Evolutionary conservation across 1,284 basidiomycete genomes (phyloP), one percentile per base, ranked within the genome.

Genomic region (Tausonia pullulans): DNA sequence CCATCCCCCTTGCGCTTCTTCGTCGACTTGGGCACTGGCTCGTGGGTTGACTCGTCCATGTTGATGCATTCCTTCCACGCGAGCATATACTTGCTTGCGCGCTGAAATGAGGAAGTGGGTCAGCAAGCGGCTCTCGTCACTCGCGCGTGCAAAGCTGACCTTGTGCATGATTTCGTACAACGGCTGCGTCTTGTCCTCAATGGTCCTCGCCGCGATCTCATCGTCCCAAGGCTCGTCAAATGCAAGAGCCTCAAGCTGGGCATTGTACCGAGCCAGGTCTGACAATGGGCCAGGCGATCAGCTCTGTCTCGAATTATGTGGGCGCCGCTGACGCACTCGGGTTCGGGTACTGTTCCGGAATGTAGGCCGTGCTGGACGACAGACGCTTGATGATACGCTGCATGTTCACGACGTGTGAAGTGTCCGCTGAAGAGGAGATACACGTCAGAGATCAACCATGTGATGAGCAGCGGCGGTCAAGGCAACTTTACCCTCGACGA

Each of bases 281-380:
- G 63, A 1, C 16, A 4, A 62, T 13, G 49, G 14, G 50, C 58
- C 64, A 46, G 14, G 13, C 2, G 14, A 39, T 48, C 41, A 64
- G 68, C 58, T 62, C 69, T 62, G 68, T 52, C 13, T 68, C 62
- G 60, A 8, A 53, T 49, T 4, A 54, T 56, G 60, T 56, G 0
- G 61, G 56, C 8, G 45, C 41, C 3, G 44, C 44, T 64, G 50
- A 53, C 43, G 13, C 75, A 92, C 91, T 82, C 70, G 95, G 95
- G 75, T 98, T 98, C 2, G 91, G 91, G 73, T 90, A 93, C 43
- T 85, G 85, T 73, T 95, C 90, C 2, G 93, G 89, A 41, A 86
- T 82, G 78, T 96, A 98, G 61, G 82, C 77, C 57, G 85, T 84
- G 64, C 85, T 90, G 68, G 90, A 80, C 50, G 82, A 83, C 50